Base-by-base conservation (phyloP, 306 rosid species). In the Leucaena leucocephala region DNA sequence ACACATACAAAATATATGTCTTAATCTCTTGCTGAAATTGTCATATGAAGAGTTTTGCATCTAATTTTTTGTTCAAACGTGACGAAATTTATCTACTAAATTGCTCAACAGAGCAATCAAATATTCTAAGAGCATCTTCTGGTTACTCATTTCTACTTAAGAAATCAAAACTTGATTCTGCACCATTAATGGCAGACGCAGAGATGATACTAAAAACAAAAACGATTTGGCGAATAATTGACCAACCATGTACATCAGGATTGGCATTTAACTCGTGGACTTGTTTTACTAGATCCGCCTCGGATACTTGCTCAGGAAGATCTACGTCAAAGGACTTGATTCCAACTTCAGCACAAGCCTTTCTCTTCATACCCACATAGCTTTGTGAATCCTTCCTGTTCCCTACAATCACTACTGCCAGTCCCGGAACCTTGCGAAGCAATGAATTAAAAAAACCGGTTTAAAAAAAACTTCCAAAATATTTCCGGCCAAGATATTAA, bases 391-490 rank as follows among this genome's bases (percentile, higher is more conserved):
- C 98, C 83, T 95, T 91, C 80, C 92, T 85, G 88, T 33, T 72
- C 21, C 98, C 98, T 8, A 95, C 97, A 38, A 89, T 95, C 85
- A 95, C 97, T 68, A 92, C 98, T 13, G 98, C 98, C 74, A 95
- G 79, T 42, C 98, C 98, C 11, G 98, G 98, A 74, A 92, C 97
- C 98, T 89, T 79, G 16, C 48, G 38, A 19, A 19, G 36, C 4
- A 36, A 36, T 13, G 5, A 43, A 68, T 40, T 7, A 9, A 1
- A 68, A 21, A 22, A 0, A 5, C 8, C 19, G 65, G 39, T 36
- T 48, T 3, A 34, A 46, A 35, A 5, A 2, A 61, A 59, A 33
- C 0, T 34, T 61, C 14, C 67, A 61, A 34, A 33, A 5, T 27
- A 61, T 27, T 61, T 27, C 38, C 38, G 7, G 17, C 36, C 38